Evolutionary conservation across 1,139 yeast genomes (phyloP), one percentile per base, ranked within the genome.

Genomic region (Geotrichum cucujoidarum): DNA sequence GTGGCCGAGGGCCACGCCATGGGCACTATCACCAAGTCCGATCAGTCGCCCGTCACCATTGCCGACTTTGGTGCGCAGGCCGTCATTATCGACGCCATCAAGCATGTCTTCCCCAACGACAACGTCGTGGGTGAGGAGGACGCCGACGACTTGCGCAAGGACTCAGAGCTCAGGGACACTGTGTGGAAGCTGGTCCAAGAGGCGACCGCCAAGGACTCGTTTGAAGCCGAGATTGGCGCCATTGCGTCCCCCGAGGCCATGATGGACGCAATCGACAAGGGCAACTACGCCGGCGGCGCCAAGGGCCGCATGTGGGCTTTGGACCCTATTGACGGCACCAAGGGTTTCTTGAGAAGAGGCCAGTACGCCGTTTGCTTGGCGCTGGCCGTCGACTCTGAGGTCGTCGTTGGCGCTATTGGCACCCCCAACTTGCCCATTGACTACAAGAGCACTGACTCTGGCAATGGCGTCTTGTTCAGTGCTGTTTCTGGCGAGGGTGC

Each of bases 1-100:
- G 84, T 92, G 34, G 83, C 92, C 43, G 74, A 81, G 31, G 70
- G 76, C 18, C 54, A 53, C 34, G 75, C 73, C 54, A 70, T 76
- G 29, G 70, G 78, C 13, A 68, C 77, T 1, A 81, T 88, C 55
- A 83, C 89, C 54, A 92, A 92, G 62, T 77, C 78, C 34, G 99
- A 92, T 64, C 80, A 81, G 56, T 87, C 96, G 1, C 99, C 99
- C 1, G 99, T 92, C 13, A 92, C 99, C 1, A 77, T 92, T 44
- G 98, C 97, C 20, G 99, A 92, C 64, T 92, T 84, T 64, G 96
- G 95, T 4, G 92, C 97, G 0, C 99, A 92, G 63, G 96, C 97
- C 0, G 78, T 92, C 44, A 82, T 92, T 51, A 90, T 88, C 67
- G 78, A 86, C 53, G 94, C 97, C 2, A 77, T 92, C 54, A 76